Evolutionary conservation across 331 rosid species (phyloP).

Genomic region (Malus hybrid): DNA sequence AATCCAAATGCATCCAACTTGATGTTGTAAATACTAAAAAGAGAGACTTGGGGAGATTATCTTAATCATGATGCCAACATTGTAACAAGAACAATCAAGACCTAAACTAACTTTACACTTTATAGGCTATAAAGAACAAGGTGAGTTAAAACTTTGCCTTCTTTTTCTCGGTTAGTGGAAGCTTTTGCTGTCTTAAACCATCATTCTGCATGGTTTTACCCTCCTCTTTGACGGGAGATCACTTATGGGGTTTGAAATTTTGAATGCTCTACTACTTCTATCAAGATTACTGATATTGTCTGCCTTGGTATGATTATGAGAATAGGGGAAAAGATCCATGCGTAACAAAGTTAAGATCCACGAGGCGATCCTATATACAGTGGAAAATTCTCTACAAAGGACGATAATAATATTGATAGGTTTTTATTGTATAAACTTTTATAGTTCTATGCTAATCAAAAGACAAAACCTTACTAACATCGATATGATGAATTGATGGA

Average conservation of each 20-base stretch:
- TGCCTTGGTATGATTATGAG: constrained; percentile 2
- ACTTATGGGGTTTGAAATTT: constrained; percentile 19
- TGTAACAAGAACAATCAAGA: constrained; percentile 1
- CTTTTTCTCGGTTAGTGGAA: constrained; percentile 1
- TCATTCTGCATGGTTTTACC: constrained; percentile 10
- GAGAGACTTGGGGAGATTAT: constrained; percentile 5
- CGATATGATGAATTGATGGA: too few species aligned
- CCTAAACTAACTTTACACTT: constrained; percentile 12
- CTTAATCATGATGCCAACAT: constrained; percentile 10
- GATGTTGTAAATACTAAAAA: not conserved
- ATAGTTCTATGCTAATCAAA: too few species aligned
- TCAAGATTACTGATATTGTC: not conserved
- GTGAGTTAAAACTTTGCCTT: not conserved
- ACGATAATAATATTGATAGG: too few species aligned
- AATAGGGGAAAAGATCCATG: not conserved
- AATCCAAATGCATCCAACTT: constrained; percentile 4
- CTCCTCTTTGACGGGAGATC: constrained; percentile 20
- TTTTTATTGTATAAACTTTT: too few species aligned
- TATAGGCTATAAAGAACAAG: not conserved
- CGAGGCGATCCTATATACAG: too few species aligned
- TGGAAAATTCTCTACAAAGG: too few species aligned
- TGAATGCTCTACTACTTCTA: not conserved
- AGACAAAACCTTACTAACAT: too few species aligned
- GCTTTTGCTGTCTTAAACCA: constrained; percentile 17
- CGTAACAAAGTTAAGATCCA: not conserved